These are phyloP conservation scores for Tuber borchii DNA, from an alignment of 495 filamentous ascomycete genomes.

Conservation along the genomic window DNA sequence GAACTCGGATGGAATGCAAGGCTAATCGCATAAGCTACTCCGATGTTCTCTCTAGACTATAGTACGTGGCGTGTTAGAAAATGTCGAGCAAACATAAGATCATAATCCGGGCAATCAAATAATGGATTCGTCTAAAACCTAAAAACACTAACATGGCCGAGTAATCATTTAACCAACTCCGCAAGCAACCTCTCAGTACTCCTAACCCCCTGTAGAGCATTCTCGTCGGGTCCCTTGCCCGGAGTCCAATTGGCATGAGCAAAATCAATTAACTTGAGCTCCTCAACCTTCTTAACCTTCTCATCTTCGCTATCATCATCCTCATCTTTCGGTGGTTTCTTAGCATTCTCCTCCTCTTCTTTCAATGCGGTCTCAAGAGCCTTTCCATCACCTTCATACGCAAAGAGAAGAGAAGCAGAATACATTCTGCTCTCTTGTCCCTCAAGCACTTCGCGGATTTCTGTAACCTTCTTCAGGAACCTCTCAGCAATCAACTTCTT, in stretches of 20 bases:
- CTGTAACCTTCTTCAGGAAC: slow-evolving; percentile 61
- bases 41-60: neutral
- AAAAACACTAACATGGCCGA: neutral
- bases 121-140: neutral
- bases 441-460: slow-evolving; percentile 60
- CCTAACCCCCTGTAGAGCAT: slow-evolving; percentile 66
- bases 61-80: neutral
- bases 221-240: slow-evolving; percentile 81
- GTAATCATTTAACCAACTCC: slow-evolving; percentile 48
- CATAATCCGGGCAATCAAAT: neutral
- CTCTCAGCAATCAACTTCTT: slow-evolving; percentile 54
- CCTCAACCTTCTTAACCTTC: slow-evolving; percentile 64
- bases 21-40: neutral
- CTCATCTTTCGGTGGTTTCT: slow-evolving; percentile 43
- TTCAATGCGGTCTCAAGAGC: slow-evolving; percentile 62
- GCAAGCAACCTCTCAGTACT: slow-evolving; percentile 65
- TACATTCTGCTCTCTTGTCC: slow-evolving; percentile 87
- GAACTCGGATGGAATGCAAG: neutral
- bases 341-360: slow-evolving; percentile 49
- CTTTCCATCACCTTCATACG: slow-evolving; percentile 80
- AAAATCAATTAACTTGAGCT: slow-evolving; percentile 90
- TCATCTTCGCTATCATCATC: slow-evolving; percentile 62
- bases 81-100: neutral
- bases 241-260: slow-evolving; percentile 86
- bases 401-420: slow-evolving; percentile 77